These are phyloP conservation scores for Albifimbria verrucaria DNA, from an alignment of 2,329 filamentous ascomycete genomes.

Conservation along the genomic window DNA sequence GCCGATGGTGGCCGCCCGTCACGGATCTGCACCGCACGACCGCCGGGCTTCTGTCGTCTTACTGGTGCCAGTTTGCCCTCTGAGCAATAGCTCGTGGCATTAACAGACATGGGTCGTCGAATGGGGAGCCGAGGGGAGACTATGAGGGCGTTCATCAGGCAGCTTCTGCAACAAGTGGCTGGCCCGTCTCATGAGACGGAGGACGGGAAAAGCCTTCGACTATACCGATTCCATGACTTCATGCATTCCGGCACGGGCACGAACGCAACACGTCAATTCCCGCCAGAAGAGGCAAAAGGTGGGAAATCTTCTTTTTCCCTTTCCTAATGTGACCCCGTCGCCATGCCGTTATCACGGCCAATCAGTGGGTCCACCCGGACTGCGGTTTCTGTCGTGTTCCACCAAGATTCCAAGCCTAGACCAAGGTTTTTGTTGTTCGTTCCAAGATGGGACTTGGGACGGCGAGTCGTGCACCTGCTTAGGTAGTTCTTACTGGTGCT, in stretches of 20 bases:
- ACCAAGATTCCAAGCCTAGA: conserved; percentile 14
- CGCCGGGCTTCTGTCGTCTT: background rate
- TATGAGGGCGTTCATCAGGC: conserved; percentile 10
- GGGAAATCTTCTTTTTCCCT: background rate
- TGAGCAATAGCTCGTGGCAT: background rate
- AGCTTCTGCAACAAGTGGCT: conserved; percentile 20
- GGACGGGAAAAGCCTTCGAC: conserved; percentile 10
- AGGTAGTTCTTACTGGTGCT: too few species aligned
- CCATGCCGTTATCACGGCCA: conserved; percentile 8
- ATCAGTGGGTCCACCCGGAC: conserved; percentile 11
- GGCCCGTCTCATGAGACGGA: conserved; percentile 3
- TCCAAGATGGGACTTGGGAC: background rate
- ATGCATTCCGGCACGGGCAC: conserved; percentile 29
- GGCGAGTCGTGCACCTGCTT: background rate
- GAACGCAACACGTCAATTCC: conserved; percentile 17
- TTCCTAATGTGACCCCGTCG: background rate
- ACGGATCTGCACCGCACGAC: background rate
- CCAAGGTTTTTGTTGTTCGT: background rate
- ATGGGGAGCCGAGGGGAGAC: background rate
- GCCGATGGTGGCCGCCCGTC: background rate
- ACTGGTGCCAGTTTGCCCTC: background rate
- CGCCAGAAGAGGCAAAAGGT: background rate
- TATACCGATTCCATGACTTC: conserved; percentile 27
- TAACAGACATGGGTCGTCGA: background rate
- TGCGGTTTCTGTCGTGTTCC: conserved; percentile 13